These are phyloP conservation scores for Cymbomonas tetramitiformis DNA, from an alignment of 139 green algal species.

Conservation along the genomic window DNA sequence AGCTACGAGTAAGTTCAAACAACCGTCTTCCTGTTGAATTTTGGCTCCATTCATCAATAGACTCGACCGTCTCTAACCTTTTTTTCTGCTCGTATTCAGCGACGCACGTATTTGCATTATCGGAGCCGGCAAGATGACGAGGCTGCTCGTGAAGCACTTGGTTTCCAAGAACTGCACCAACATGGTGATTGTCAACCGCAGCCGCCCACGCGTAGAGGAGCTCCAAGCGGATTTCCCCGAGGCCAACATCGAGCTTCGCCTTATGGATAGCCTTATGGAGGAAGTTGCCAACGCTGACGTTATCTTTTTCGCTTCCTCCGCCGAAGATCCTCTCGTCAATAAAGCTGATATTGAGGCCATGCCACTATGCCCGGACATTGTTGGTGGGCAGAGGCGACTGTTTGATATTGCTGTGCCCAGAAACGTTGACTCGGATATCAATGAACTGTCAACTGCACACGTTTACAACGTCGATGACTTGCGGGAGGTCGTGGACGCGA, in stretches of 20 bases:
- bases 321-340: conserved; percentile 25
- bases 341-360: conserved; percentile 38
- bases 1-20: too few species aligned
- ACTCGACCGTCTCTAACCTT: too few species aligned
- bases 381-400: conserved; percentile 77
- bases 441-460: conserved; percentile 37
- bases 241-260: conserved; percentile 75
- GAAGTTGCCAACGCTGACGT: conserved; percentile 62
- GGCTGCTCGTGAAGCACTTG: conserved; percentile 94
- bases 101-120: too few species aligned
- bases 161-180: conserved; percentile 79
- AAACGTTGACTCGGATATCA: conserved; percentile 78
- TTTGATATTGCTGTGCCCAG: conserved; percentile 93
- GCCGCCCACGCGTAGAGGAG: conserved; percentile 61
- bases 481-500: conserved; percentile 88
- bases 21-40: too few species aligned
- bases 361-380: conserved; percentile 29
- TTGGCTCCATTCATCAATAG: too few species aligned
- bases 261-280: conserved; percentile 81
- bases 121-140: conserved; percentile 93
- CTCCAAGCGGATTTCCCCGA: conserved; percentile 90
- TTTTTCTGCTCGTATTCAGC: too few species aligned
- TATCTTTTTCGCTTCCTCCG: conserved; percentile 74
- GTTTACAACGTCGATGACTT: conserved; percentile 99
- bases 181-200: conserved; percentile 84